These are phyloP conservation scores for Pontederia crassipes DNA, from an alignment of 176 grass and related monocot species.

Conservation along the genomic window DNA sequence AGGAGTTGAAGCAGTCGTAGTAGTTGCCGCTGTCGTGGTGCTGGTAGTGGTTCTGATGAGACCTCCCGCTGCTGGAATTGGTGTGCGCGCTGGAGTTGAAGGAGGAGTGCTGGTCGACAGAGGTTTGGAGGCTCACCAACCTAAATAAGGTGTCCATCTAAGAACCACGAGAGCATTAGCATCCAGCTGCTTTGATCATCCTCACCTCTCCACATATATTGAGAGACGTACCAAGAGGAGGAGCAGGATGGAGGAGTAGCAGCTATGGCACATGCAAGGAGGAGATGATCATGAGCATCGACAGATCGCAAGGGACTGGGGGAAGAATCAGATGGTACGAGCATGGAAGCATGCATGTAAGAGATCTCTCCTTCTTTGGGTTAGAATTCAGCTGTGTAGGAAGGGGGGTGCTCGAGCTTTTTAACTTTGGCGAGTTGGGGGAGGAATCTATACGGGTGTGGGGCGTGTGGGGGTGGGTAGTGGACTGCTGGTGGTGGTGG, in stretches of 20 bases:
- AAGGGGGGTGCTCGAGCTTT: too few relatives aligned
- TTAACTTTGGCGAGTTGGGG: background rate
- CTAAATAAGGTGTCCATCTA: slow-evolving; percentile 98
- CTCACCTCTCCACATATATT: slow-evolving; percentile 19
- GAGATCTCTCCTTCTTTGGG: too few relatives aligned
- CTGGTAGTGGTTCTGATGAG: slow-evolving; percentile 43
- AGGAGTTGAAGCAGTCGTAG: too few relatives aligned
- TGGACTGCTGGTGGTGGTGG: too few relatives aligned
- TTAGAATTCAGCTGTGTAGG: too few relatives aligned
- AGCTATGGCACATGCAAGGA: slow-evolving; percentile 1
- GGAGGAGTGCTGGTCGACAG: slow-evolving; percentile 50
- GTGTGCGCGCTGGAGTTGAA: slow-evolving; percentile 82
- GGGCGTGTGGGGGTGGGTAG: too few relatives aligned
- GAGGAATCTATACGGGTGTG: background rate
- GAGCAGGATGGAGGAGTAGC: background rate
- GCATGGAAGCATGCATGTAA: background rate
- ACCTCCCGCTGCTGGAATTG: slow-evolving; percentile 73
- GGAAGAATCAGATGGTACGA: background rate
- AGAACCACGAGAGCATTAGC: slow-evolving; percentile 3
- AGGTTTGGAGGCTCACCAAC: slow-evolving; percentile 87
- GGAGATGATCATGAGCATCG: background rate
- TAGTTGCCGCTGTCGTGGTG: background rate
- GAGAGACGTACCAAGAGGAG: slow-evolving; percentile 3
- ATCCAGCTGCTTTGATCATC: background rate
- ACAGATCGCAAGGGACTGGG: background rate